Base-by-base conservation (phyloP, 2,329 filamentous ascomycete species). In the Gaeumannomyces tritici region DNA sequence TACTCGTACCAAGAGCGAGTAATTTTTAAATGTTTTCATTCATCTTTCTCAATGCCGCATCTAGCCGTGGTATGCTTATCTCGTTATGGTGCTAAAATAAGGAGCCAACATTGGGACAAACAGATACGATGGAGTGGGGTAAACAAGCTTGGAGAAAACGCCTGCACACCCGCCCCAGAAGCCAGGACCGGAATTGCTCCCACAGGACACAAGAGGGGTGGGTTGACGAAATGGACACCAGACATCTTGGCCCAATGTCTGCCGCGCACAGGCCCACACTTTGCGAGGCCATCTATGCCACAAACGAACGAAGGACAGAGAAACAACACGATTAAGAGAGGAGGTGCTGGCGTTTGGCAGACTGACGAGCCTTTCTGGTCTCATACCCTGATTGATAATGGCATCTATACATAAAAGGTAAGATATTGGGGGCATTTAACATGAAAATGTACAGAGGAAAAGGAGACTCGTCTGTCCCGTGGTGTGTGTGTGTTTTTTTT, bases 301-400 rank as follows among this genome's bases (percentile, higher is more conserved):
- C n/a, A n/a, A n/a, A n/a, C n/a, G n/a, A n/a, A n/a, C n/a, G n/a
- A 13, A 15, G 26, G 54, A 27, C 18, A 18, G 55, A 29, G 12
- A 56, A 11, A 12, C 31, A 33, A 15, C 55, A 15, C 13, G 4
- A 57, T 28, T 35, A 29, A 58, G 31, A n/a, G 3, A 2, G 13
- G 29, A 33, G 29, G 26, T 8, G 2, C 13, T 11, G 42, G 56
- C 28, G 56, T 62, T 67, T 63, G 31, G 56, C 61, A 59, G 65
- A 65, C 56, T 58, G 56, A 33, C 59, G 59, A 33, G 27, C 56
- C 28, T 58, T 58, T n/a, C 28, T 15, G 57, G 42, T 51, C 62
- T 61, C 62, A 35, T 62, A 1, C 56, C 35, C 56, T 29, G 18
- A 58, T 58, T 58, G 56, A 58, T 29, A 58, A 56, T 56, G 18